These are phyloP conservation scores for Mucor piriformis DNA, from an alignment of 371 early-diverging fungal species.

Conservation along the genomic window DNA sequence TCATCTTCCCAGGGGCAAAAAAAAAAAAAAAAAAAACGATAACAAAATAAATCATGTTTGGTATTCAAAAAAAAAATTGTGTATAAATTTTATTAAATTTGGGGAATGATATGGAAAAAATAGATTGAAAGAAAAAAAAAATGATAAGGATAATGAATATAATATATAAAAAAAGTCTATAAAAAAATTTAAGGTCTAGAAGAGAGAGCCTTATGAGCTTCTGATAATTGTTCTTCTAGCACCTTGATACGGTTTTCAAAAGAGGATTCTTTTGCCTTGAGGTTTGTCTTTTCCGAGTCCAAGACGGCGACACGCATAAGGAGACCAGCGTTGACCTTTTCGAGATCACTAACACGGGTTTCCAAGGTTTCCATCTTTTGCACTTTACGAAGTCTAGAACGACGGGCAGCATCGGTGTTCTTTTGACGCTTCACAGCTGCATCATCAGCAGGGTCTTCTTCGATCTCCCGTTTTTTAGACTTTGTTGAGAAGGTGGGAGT, in stretches of 20 bases:
- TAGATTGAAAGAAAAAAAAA: background rate
- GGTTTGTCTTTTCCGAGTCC: constrained; percentile 66
- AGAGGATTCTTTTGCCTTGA: constrained; percentile 62
- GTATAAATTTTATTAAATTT: background rate
- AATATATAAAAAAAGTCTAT: background rate
- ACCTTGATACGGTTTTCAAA: constrained; percentile 63
- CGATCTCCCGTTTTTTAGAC: constrained; percentile 24
- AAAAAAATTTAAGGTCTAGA: constrained; percentile 14
- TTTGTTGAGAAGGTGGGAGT: constrained; percentile 26
- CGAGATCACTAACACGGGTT: constrained; percentile 70
- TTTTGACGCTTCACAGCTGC: constrained; percentile 63
- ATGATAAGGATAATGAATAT: background rate
- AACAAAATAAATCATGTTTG: too few species aligned
- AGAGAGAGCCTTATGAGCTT: constrained; percentile 58
- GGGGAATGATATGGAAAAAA: too few species aligned
- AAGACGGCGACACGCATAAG: constrained; percentile 69
- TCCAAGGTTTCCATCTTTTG: constrained; percentile 81
- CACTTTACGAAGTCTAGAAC: constrained; percentile 85
- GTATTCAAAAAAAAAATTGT: too few species aligned
- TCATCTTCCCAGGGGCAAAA: too few species aligned
- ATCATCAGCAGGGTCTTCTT: constrained; percentile 30
- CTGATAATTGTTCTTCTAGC: constrained; percentile 68
- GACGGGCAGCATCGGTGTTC: constrained; percentile 93
- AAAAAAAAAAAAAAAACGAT: too few species aligned
- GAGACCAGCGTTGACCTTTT: constrained; percentile 68